Evolutionary conservation across 148 eudicot species (phyloP), one percentile per base, ranked within the genome.

Genomic region (Fallopia convolvulus): DNA sequence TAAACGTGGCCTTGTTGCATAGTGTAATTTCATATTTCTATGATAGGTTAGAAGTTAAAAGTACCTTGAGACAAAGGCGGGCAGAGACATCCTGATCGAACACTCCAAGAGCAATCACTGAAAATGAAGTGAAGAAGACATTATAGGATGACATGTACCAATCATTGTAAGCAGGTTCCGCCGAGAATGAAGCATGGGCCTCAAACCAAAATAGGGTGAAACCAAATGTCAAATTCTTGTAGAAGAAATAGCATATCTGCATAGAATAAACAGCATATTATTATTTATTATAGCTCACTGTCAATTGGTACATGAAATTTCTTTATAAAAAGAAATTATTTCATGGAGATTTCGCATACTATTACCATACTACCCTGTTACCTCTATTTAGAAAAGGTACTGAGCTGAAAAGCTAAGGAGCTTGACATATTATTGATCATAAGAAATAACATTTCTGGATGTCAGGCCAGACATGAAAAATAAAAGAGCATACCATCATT

Each of bases 21-120:
- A 17, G 33, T 71, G 48, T 18, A 21, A 41, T 18, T 39, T 48
- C 2, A 41, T 21, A 70, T 5, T 3, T 40, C 48, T 71, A 40
- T 18, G 23, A 71, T 15, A 44, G 30, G 48, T 17, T 32, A 32
- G 72, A 32, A 5, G 1, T 36, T 36, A 71, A 0, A 0, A 50
- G n/a, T 85, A 95, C 99, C 99, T 92, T 83, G 23, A 95, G 93
- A 85, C 97, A 95, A 58, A 88, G 86, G 39, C 84, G 81, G 6
- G 97, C 97, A 78, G 99, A 91, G 63, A 95, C 94, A 83, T 95
- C 99, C 74, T 95, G 97, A 86, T 95, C 99, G 50, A 95, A 93
- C 74, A 95, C 97, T 79, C 99, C 99, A 75, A 95, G 97, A 61
- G 99, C 97, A 79, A 95, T 90, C 72, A 93, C 99, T 14, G 99